Evolutionary conservation across 495 filamentous ascomycete genomes (phyloP).

Genomic region (Aspergillus ostianus): DNA sequence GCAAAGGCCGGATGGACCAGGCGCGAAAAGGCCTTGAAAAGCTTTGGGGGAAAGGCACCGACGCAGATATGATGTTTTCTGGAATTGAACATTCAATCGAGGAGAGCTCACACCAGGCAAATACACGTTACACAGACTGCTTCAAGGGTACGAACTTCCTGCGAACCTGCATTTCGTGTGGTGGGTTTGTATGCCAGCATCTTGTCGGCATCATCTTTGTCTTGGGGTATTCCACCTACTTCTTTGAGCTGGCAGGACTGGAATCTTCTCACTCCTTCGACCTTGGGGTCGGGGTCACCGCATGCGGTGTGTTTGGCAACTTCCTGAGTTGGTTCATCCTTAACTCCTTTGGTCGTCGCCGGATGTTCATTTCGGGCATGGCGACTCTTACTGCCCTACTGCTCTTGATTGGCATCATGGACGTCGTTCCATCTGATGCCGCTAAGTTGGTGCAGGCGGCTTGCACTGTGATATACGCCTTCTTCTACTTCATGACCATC

Average conservation of each 20-base stretch:
- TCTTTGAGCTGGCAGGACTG: constrained; percentile 62
- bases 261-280: constrained; percentile 36
- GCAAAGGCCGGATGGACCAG: no score
- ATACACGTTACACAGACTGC: no score
- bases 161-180: constrained; percentile 44
- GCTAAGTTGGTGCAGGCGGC: constrained; percentile 53
- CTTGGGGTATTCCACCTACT: constrained; percentile 58
- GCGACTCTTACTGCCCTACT: constrained; percentile 44
- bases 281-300: constrained; percentile 27
- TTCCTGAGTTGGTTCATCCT: constrained; percentile 28
- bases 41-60: no score
- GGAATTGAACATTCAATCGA: no score
- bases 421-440: constrained; percentile 45
- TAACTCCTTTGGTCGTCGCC: constrained; percentile 50
- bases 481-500: constrained; percentile 55
- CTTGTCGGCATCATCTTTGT: constrained; percentile 32
- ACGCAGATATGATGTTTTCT: no score
- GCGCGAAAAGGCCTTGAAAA: no score
- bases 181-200: constrained; percentile 46
- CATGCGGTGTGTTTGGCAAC: constrained; percentile 29
- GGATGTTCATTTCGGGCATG: constrained; percentile 53
- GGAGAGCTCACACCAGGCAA: no score
- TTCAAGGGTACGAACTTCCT: no score
- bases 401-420: constrained; percentile 62
- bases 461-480: constrained; percentile 56